Evolutionary conservation across 2,329 filamentous ascomycete genomes (phyloP), one percentile per base, ranked within the genome.

Genomic region (Aureobasidium sp.): DNA sequence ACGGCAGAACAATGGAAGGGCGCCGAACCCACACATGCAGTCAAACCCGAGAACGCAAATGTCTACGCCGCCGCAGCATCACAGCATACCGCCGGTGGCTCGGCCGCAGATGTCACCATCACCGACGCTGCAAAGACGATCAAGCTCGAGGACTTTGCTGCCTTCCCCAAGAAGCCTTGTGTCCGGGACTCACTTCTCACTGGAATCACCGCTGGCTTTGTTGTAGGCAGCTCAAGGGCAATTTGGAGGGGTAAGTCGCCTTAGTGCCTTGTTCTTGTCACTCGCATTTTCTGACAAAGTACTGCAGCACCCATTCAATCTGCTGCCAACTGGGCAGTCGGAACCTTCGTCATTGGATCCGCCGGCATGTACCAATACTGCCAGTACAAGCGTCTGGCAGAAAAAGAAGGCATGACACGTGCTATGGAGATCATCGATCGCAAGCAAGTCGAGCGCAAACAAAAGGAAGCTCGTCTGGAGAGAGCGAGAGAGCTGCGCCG

Each of bases 241-340:
- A 79, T 97, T 26, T 76, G 91, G 67, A 86, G 88, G 77, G 88
- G 92, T 95, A 79, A 67, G n/a, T 60, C 3, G 17, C 34, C 3
- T 10, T 13, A 17, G 26, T 6, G 5, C 43, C 46, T 32, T n/a
- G 4, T 1, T 37, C 20, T 29, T 46, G 17, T 48, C 10, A 41
- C 66, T 51, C 53, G 63, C 65, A 53, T 60, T 62, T 59, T 60
- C 65, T 68, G 64, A 69, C 63, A 29, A 26, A n/a, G 17, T 5
- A 1, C 17, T 71, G 53, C 67, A 84, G 85, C 82, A 46, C 80
- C 82, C 20, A 76, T 91, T 64, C 82, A 82, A 62, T 84, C 83
- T 69, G 85, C 89, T 0, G 87, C 88, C 39, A 95, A 95, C 70
- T 96, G 90, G 89, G 92, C 91, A 0, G 91, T 94, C 6, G 89